Evolutionary conservation across 2,329 filamentous ascomycete genomes (phyloP).

Genomic region (Alternaria metachromatica): DNA sequence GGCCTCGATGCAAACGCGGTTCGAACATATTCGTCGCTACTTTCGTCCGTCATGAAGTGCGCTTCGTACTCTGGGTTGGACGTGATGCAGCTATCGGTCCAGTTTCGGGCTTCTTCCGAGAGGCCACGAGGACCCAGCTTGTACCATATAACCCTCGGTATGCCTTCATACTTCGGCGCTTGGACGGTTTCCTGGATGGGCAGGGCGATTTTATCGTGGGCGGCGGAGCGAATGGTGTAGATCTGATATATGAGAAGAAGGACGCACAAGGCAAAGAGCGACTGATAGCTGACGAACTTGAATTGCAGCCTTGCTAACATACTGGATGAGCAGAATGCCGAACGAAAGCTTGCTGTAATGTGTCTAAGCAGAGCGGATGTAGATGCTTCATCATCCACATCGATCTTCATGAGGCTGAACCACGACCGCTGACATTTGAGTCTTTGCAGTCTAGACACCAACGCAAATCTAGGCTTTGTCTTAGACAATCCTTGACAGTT

Average conservation of each 20-base stretch:
- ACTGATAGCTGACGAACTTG: background rate
- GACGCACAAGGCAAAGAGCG: background rate
- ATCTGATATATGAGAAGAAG: background rate
- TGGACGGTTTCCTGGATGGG: background rate
- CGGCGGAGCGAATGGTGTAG: background rate
- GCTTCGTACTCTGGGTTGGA: conserved; percentile 37
- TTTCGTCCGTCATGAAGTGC: conserved; percentile 41
- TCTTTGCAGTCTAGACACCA: background rate
- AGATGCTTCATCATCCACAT: background rate
- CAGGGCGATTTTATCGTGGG: background rate
- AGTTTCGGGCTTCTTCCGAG: conserved; percentile 32
- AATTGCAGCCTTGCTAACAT: background rate
- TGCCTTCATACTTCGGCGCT: conserved; percentile 7
- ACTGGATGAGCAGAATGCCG: background rate
- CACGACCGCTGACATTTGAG: background rate
- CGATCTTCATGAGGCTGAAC: background rate
- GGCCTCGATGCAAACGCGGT: conserved; percentile 42
- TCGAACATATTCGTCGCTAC: conserved; percentile 40
- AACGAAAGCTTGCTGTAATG: background rate
- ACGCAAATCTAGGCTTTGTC: background rate
- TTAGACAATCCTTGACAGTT: background rate
- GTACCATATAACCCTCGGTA: conserved; percentile 49
- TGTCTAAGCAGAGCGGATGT: background rate
- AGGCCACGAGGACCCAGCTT: conserved; percentile 49
- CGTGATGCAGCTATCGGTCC: conserved; percentile 41